Evolutionary conservation across 2,329 filamentous ascomycete genomes (phyloP), one percentile per base, ranked within the genome.

Genomic region (Colletotrichum trifolii): DNA sequence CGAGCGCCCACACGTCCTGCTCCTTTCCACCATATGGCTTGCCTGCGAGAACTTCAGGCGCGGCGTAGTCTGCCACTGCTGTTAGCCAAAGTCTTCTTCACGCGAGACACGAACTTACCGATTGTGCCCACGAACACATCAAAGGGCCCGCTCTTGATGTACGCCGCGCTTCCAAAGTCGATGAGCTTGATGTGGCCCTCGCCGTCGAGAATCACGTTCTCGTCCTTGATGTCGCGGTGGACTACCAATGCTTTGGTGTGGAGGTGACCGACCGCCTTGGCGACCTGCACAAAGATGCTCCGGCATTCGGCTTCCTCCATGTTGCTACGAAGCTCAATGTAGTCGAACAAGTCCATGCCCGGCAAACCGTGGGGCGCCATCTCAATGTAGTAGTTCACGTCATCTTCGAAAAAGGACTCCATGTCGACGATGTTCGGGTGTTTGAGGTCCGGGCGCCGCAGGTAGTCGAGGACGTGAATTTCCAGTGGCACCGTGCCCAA

Each of bases 91-190:
- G 4, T 42, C 33, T 3, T 13, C 12, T 17, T 8, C 6, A 6
- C 5, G 33, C n/a, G 8, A 8, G 34, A 60, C 10, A 7, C 25
- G 15, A n/a, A 78, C 90, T 74, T 83, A 97, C 95, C 95, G 77
- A 99, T 98, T 1, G 96, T 99, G 64, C 96, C 96, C 55, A 99
- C 96, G 80, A 99, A 99, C 12, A 99, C 96, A 76, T 98, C 94
- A 83, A 99, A 99, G 49, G 96, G 96, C 12, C 96, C 96, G 76
- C 91, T 97, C 81, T 97, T 97, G 82, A 98, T 97, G 76, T 99
- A 99, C 67, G 96, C 94, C 64, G 96, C 96, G 75, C 94, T 97
- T 66, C 96, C 96, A 79, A 99, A 99, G 78, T 99, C 96, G 71
- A 98, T 98, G 73, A 99, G 83, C 80, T 97, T 98, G 79, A 99